phyloP scores from a whole-genome alignment of 805 yeast species.

The Starmerella vaccinii region DNA sequence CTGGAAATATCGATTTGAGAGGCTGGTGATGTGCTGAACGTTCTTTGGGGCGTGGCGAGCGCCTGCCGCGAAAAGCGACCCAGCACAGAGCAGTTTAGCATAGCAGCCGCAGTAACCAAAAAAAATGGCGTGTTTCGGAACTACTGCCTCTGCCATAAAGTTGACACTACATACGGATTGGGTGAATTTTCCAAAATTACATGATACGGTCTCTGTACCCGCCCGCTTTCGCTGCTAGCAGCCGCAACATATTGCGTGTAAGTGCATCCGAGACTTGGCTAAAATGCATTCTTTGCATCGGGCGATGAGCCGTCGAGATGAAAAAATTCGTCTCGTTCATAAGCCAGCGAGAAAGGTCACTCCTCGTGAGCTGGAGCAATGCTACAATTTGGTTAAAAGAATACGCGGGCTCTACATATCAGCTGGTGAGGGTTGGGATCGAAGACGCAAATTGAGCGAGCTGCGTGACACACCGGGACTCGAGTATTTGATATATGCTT shows the following conservation, averaged over 20 bases:
- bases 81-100: not conserved
- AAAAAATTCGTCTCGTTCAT: not conserved
- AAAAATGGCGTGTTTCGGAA: too few relatives aligned
- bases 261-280: not conserved
- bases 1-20: slow-evolving; percentile 12
- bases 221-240: too few relatives aligned
- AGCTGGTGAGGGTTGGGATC: slow-evolving; percentile 18
- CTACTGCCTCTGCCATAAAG: too few relatives aligned
- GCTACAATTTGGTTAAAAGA: slow-evolving; percentile 16
- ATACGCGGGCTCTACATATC: slow-evolving; percentile 12
- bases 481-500: slow-evolving; percentile 7
- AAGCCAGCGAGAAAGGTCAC: slow-evolving; percentile 10
- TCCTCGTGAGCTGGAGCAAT: slow-evolving; percentile 11
- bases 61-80: not conserved
- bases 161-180: too few relatives aligned
- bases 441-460: slow-evolving; percentile 10
- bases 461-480: slow-evolving; percentile 12
- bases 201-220: too few relatives aligned
- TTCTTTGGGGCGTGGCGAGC: not conserved
- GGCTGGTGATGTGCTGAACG: slow-evolving; percentile 15
- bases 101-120: not conserved
- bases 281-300: not conserved
- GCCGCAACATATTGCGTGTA: not conserved
- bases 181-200: too few relatives aligned
- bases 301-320: not conserved